Conservation (phyloP, 192 early-diverging fungal genomes). For the Coemansia sp. region DNA sequence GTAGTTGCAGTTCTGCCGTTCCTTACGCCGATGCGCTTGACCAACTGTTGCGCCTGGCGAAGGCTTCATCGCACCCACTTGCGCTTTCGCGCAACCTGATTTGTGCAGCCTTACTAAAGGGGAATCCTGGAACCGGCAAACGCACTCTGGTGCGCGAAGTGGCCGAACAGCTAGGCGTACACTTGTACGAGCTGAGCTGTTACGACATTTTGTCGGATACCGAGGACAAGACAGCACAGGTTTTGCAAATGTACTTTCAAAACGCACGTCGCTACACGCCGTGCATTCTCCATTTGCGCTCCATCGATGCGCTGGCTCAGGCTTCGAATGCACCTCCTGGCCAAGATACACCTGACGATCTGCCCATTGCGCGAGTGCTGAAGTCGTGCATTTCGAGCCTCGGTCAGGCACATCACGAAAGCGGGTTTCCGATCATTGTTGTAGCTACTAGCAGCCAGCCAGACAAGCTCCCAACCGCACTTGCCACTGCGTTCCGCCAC, state of each 20-base stretch:
- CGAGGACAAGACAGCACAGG: conserved; percentile 74
- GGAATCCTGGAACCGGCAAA: conserved; percentile 83
- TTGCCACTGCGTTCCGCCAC: conserved; percentile 78
- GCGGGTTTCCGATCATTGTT: conserved; percentile 73
- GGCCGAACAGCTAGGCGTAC: conserved; percentile 70
- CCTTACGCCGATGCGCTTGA: conserved; percentile 19
- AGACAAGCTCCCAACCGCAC: conserved; percentile 74
- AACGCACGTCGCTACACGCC: conserved; percentile 76
- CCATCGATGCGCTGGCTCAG: conserved; percentile 76
- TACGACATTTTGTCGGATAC: conserved; percentile 80
- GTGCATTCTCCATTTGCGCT: conserved; percentile 76
- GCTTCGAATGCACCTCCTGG: conserved; percentile 29
- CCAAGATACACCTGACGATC: conserved; percentile 33
- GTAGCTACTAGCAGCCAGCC: conserved; percentile 74
- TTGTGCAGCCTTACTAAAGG: conserved; percentile 74
- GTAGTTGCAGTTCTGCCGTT: neutral
- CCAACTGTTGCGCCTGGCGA: conserved; percentile 59
- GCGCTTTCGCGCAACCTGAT: conserved; percentile 64
- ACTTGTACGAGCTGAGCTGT: conserved; percentile 75
- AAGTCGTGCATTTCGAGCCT: conserved; percentile 28
- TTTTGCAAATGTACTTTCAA: conserved; percentile 72
- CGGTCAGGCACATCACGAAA: conserved; percentile 30
- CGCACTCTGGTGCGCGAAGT: conserved; percentile 63
- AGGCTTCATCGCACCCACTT: conserved; percentile 72
- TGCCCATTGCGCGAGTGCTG: conserved; percentile 47